These are phyloP conservation scores for Phytopythium litorale DNA, from an alignment of 352 stramenopile genomes.

Conservation along the genomic window DNA sequence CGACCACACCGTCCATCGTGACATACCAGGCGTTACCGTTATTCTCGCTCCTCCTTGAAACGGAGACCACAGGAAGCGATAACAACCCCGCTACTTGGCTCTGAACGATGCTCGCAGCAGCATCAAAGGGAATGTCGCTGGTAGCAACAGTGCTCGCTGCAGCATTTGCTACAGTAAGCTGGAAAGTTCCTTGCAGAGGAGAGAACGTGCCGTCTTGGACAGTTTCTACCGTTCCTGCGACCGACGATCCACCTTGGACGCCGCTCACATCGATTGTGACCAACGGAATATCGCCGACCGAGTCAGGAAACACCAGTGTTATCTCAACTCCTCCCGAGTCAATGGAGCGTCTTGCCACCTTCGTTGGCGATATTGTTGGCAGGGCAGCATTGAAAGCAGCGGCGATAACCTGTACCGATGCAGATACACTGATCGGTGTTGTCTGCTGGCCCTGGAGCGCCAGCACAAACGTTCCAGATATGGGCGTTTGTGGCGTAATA, in stretches of 20 bases:
- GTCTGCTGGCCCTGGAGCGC: conserved; percentile 7
- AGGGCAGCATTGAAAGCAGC: conserved; percentile 2
- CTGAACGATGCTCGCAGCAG: conserved; percentile 12
- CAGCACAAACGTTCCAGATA: conserved; percentile 21
- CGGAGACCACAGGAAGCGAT: conserved; percentile 1
- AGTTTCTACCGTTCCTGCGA: conserved; percentile 13
- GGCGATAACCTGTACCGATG: conserved; percentile 6
- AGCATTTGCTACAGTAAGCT: background rate
- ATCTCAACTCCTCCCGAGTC: background rate
- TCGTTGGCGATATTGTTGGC: background rate
- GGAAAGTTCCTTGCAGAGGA: conserved; percentile 7
- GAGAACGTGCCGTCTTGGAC: conserved; percentile 27
- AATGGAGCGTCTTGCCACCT: background rate
- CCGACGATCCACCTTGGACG: conserved; percentile 13
- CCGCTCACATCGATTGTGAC: conserved; percentile 16
- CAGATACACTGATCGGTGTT: conserved; percentile 1
- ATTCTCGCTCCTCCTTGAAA: background rate
- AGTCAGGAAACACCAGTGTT: conserved; percentile 18
- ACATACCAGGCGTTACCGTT: conserved; percentile 17
- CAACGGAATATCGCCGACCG: conserved; percentile 14
- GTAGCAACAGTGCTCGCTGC: background rate
- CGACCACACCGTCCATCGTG: conserved; percentile 15
- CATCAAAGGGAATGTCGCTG: conserved; percentile 1
- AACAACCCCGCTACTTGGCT: conserved; percentile 15
- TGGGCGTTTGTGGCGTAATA: conserved; percentile 9